Percentiles rank a stretch among this genome's conserved stretches.
These are phyloP conservation scores for Rhypophila decipiens DNA, from an alignment of 495 filamentous ascomycete genomes.

Conservation along the genomic window DNA sequence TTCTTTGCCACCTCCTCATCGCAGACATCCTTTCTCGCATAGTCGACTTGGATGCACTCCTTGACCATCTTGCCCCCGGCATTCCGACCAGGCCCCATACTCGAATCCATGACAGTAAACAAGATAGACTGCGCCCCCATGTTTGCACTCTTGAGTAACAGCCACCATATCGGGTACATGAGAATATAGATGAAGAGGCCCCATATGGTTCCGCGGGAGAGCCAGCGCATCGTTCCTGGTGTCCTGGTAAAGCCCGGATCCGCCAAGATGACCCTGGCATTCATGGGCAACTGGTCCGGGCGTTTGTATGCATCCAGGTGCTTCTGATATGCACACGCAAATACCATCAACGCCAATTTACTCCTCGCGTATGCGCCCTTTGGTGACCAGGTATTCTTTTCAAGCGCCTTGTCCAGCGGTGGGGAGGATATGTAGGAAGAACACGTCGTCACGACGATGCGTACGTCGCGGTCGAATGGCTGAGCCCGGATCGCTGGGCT, in stretches of 20 bases:
- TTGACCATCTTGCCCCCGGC: conserved; percentile 69
- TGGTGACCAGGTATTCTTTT: conserved; percentile 45
- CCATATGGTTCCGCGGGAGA: conserved; percentile 76
- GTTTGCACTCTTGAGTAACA: conserved; percentile 74
- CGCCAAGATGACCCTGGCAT: conserved; percentile 71
- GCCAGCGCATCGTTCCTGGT: conserved; percentile 77
- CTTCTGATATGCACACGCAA: conserved; percentile 82
- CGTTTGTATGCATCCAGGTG: conserved; percentile 75
- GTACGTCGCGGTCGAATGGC: conserved; percentile 86
- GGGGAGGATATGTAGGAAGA: conserved; percentile 72
- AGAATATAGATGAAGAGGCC: conserved; percentile 74
- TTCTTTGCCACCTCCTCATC: conserved; percentile 73
- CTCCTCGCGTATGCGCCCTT: conserved; percentile 67
- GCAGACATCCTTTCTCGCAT: conserved; percentile 62
- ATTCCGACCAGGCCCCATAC: conserved; percentile 50
- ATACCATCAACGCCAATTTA: conserved; percentile 84
- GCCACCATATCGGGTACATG: conserved; percentile 75
- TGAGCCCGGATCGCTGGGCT: conserved; percentile 82
- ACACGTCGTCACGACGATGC: conserved; percentile 82
- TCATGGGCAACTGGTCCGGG: conserved; percentile 74
- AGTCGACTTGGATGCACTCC: conserved; percentile 75
- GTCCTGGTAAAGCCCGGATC: conserved; percentile 83
- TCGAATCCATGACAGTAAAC: conserved; percentile 72
- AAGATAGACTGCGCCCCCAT: conserved; percentile 84
- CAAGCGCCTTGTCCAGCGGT: conserved; percentile 43